These are phyloP conservation scores for Coemansia sp. DNA, from an alignment of 192 early-diverging fungal species.

Conservation along the genomic window DNA sequence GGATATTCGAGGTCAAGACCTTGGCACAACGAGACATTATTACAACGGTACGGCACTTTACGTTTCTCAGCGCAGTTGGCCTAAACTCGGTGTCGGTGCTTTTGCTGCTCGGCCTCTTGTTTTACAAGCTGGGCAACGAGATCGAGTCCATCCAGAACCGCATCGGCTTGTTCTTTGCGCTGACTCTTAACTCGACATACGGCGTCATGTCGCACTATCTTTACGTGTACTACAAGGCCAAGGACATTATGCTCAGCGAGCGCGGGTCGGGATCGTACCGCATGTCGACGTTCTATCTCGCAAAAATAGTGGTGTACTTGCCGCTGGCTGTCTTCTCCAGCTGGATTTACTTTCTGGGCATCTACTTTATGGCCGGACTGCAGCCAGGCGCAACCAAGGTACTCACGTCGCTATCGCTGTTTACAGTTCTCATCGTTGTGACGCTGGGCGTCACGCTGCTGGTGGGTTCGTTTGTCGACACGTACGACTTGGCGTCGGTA, in stretches of 20 bases:
- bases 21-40: slow-evolving; percentile 43
- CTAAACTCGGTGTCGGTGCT: slow-evolving; percentile 52
- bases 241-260: slow-evolving; percentile 61
- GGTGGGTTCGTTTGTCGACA: slow-evolving; percentile 43
- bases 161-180: slow-evolving; percentile 49
- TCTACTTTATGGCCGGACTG: slow-evolving; percentile 53
- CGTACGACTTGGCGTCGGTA: slow-evolving; percentile 45
- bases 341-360: slow-evolving; percentile 46
- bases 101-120: slow-evolving; percentile 56
- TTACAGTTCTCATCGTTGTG: slow-evolving; percentile 39
- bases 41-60: slow-evolving; percentile 43
- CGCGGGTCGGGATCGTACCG: slow-evolving; percentile 66
- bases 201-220: slow-evolving; percentile 60
- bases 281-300: slow-evolving; percentile 58
- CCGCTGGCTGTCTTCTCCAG: slow-evolving; percentile 47
- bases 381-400: slow-evolving; percentile 26
- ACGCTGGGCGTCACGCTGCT: slow-evolving; percentile 45
- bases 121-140: slow-evolving; percentile 51
- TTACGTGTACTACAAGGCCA: slow-evolving; percentile 51
- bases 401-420: slow-evolving; percentile 36
- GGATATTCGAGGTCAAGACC: slow-evolving; percentile 40
- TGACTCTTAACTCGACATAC: slow-evolving; percentile 58
- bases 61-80: slow-evolving; percentile 41
- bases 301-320: slow-evolving; percentile 59
- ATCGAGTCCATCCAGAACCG: slow-evolving; percentile 55